Evolutionary conservation across 2,329 filamentous ascomycete genomes (phyloP).

Genomic region (Trichoderma atrobrunneum): DNA sequence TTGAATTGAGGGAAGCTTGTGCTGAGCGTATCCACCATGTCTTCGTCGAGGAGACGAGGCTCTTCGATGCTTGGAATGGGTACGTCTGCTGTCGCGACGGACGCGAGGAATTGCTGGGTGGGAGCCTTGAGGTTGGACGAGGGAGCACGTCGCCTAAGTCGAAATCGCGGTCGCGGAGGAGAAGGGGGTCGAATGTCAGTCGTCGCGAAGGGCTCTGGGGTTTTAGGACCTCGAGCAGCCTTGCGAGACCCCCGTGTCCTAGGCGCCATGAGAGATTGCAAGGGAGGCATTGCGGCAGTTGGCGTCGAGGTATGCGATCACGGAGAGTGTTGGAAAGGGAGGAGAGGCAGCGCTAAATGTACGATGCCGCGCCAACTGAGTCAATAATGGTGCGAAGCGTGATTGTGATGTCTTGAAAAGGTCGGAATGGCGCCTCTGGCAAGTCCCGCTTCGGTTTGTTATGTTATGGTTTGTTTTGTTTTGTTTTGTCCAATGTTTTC

Average conservation of each 20-base stretch:
- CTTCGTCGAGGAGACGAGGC: conserved; percentile 45
- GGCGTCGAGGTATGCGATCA: conserved; percentile 26
- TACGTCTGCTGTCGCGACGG: conserved; percentile 62
- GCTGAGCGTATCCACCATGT: conserved; percentile 40
- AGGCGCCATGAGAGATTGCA: conserved; percentile 44
- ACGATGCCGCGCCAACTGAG: neutral
- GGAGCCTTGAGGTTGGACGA: conserved; percentile 54
- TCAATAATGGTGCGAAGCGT: conserved; percentile 4
- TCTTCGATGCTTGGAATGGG: conserved; percentile 64
- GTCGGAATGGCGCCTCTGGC: conserved; percentile 6
- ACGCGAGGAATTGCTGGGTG: conserved; percentile 65
- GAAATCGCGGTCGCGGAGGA: conserved; percentile 52
- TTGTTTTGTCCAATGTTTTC: neutral
- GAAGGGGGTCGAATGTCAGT: conserved; percentile 43
- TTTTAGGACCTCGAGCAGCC: conserved; percentile 42
- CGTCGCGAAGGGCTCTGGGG: conserved; percentile 49
- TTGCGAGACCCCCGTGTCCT: conserved; percentile 44
- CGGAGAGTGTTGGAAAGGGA: neutral
- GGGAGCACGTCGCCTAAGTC: conserved; percentile 53
- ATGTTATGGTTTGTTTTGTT: neutral
- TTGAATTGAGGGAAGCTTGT: conserved; percentile 36
- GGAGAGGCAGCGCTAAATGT: conserved; percentile 3
- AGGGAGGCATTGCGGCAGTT: conserved; percentile 42
- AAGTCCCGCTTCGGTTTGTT: neutral
- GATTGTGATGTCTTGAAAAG: conserved; percentile 17